phyloP scores from a whole-genome alignment of 345 rosid genomes.

The Acer yangbiense region DNA sequence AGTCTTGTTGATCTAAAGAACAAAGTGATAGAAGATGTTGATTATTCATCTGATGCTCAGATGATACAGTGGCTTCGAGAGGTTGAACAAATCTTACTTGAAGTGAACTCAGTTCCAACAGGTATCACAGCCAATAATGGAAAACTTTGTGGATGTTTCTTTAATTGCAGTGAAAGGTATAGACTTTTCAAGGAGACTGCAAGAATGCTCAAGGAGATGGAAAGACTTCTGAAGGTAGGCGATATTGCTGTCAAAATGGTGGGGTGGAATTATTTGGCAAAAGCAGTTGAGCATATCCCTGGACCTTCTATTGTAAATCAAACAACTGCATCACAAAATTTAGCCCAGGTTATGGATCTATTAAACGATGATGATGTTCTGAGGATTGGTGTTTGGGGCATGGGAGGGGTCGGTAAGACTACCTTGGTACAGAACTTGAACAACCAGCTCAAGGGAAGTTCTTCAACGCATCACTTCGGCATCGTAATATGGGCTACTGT shows the following conservation, averaged over 20 bases:
- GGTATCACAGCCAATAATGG: too few species aligned
- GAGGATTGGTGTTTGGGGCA: conserved; percentile 34
- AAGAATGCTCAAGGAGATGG: too few species aligned
- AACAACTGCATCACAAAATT: neutral
- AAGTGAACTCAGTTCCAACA: too few species aligned
- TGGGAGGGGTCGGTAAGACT: conserved; percentile 38
- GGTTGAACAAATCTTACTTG: too few species aligned
- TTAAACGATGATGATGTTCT: conserved; percentile 3
- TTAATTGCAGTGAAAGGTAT: too few species aligned
- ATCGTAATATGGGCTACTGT: conserved; percentile 35
- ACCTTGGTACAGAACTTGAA: conserved; percentile 31
- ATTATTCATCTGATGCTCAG: too few species aligned
- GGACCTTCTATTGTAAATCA: neutral
- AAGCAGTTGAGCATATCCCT: neutral
- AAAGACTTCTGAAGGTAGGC: neutral
- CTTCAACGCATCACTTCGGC: neutral
- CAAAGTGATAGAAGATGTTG: neutral
- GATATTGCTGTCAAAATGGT: neutral
- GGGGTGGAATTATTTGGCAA: neutral
- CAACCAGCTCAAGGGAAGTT: conserved; percentile 13
- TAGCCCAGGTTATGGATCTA: neutral
- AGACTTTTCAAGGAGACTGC: too few species aligned
- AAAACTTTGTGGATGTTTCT: too few species aligned
- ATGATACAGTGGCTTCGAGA: too few species aligned
- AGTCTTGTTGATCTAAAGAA: too few species aligned